A percentile compares a stretch with the other conserved stretches of the same genome.
Evolutionary conservation across 306 rosid species (phyloP).

Genomic region (Castanopsis chinensis): DNA sequence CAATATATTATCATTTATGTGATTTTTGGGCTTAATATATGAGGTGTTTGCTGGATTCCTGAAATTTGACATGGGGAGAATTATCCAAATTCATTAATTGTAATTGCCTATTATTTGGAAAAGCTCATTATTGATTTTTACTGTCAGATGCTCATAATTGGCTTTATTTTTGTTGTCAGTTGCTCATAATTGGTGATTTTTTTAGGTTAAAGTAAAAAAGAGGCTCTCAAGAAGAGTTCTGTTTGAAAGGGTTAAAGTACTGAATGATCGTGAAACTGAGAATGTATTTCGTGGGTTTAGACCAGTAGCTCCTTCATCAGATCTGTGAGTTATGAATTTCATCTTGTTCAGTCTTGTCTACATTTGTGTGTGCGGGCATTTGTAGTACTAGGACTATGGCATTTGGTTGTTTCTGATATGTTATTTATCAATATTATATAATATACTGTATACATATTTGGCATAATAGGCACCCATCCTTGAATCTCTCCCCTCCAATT

Average conservation of each 20-base stretch:
- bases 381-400: background rate
- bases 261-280: conserved; percentile 51
- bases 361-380: background rate
- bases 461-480: background rate
- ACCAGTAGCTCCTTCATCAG: conserved; percentile 67
- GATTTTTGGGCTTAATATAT: background rate
- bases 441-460: background rate
- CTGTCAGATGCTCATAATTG: background rate
- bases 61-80: background rate
- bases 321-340: conserved; percentile 53
- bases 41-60: background rate
- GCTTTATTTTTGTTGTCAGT: background rate
- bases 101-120: background rate
- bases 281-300: conserved; percentile 61
- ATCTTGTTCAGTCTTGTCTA: conserved; percentile 4
- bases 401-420: background rate
- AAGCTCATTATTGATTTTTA: background rate
- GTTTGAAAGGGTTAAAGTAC: conserved; percentile 56
- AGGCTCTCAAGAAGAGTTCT: conserved; percentile 67
- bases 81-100: background rate
- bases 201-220: conserved; percentile 65
- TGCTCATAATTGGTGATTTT: conserved; percentile 13
- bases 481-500: background rate
- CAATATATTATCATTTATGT: background rate
- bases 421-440: background rate